Conservation (phyloP, 768 basidiomycete genomes). For the Cystobasidium tubakii region DNA sequence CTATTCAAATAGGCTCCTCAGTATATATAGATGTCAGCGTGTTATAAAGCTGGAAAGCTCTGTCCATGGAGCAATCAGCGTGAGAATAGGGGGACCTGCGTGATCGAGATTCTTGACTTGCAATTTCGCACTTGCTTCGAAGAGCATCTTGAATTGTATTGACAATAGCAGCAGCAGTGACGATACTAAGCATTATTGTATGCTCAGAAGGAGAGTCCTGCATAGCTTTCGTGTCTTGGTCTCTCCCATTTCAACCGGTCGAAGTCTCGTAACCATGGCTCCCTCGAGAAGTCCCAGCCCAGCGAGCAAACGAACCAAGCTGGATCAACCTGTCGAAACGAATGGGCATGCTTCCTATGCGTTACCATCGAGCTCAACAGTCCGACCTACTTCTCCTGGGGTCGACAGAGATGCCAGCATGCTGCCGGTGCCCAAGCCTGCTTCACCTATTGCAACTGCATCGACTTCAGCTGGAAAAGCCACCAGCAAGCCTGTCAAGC, state of each 20-base stretch:
- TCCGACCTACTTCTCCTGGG: background rate
- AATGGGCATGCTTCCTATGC: background rate
- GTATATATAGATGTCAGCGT: background rate
- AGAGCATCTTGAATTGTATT: no score
- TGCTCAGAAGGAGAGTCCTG: background rate
- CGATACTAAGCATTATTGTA: background rate
- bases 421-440: background rate
- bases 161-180: background rate
- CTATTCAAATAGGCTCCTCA: background rate
- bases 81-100: background rate
- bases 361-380: background rate
- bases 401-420: constrained; percentile 10
- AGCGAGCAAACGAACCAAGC: constrained; percentile 14
- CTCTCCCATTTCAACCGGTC: background rate
- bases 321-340: background rate
- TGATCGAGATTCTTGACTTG: background rate
- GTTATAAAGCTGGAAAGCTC: background rate
- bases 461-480: background rate
- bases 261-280: background rate
- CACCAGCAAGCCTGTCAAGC: constrained; percentile 13
- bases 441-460: background rate
- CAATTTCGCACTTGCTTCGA: background rate
- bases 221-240: background rate
- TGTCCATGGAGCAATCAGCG: background rate
- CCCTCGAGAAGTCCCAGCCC: constrained; percentile 19